A percentile compares a stretch with the other conserved stretches of the same genome.
phyloP scores from a whole-genome alignment of 257 asterid genomes.

The Nicotiana undulata region DNA sequence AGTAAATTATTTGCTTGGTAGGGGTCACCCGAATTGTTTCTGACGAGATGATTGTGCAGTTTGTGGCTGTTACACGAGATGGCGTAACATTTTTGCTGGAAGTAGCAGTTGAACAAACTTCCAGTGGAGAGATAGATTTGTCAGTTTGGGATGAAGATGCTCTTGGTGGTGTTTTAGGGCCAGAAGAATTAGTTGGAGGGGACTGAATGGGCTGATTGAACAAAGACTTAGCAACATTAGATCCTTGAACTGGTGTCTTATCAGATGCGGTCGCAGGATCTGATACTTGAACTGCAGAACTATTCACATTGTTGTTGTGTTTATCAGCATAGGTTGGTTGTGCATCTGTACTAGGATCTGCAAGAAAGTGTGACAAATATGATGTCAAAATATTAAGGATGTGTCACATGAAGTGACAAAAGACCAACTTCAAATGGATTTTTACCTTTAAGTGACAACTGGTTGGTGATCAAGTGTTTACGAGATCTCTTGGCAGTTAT shows the following conservation, averaged over 20 bases:
- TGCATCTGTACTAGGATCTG: constrained; percentile 26
- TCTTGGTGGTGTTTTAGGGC: constrained; percentile 77
- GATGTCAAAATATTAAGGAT: background rate
- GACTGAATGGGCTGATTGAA: constrained; percentile 58
- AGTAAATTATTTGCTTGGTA: constrained; percentile 58
- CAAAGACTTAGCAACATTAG: constrained; percentile 66
- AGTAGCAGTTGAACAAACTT: constrained; percentile 38
- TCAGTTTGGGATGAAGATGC: constrained; percentile 61
- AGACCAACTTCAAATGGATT: background rate
- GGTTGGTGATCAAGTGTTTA: constrained; percentile 19
- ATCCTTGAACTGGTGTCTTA: constrained; percentile 44
- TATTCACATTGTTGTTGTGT: constrained; percentile 18
- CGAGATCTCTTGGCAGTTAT: constrained; percentile 48
- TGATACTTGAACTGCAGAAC: constrained; percentile 23
- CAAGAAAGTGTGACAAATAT: constrained; percentile 2
- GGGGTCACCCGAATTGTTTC: constrained; percentile 82
- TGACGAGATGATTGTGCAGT: constrained; percentile 73
- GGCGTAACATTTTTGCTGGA: constrained; percentile 39
- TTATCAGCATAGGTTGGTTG: constrained; percentile 26
- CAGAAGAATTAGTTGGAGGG: constrained; percentile 47
- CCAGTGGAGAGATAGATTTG: constrained; percentile 46
- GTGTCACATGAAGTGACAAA: background rate
- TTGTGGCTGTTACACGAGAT: constrained; percentile 48
- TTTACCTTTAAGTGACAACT: constrained; percentile 43
- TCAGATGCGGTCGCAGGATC: constrained; percentile 13